Evolutionary conservation across 2,329 filamentous ascomycete species (phyloP), one percentile per base, ranked within the genome.

Genomic region (Neobulgaria alba): DNA sequence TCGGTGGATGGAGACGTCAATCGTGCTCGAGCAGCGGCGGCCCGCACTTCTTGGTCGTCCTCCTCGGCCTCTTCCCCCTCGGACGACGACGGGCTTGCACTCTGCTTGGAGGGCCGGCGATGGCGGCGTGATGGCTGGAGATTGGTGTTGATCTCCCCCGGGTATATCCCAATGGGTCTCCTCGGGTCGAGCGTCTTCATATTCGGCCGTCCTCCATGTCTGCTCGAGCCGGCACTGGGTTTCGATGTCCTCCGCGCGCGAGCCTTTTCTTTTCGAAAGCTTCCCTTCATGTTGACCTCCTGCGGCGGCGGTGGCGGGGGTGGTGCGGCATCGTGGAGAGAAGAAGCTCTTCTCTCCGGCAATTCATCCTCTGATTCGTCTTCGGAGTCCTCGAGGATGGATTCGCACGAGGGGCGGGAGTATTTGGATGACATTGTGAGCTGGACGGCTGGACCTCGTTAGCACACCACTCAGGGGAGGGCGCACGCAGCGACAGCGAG

Each of bases 1-100:
- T 57, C 40, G 15, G 54, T 50, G 8, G 59, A 59, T 4, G 60
- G 58, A 12, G 59, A 60, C 4, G 55, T 53, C 17, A 61, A 46
- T 18, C 49, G 46, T 29, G 53, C 46, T 32, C 55, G 47, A 2
- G 53, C 51, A 26, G 46, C 42, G 20, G 53, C 48, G 26, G 57
- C 36, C 8, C 53, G 44, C 3, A 41, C 44, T 26, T 49, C 48
- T 12, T 56, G 52, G 45, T 56, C 49, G 16, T 51, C 47, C 5
- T 42, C 30, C 10, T 45, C 42, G 19, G 56, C 44, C 12, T 51
- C 51, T 3, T 55, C 52, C 1, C 50, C 52, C 9, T 45, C 44
- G 10, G 53, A 55, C 4, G 54, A 55, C 10, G 40, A 39, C 15
- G 54, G 49, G 32, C 49, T 54, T 3, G 26, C 18, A 36, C 46